Conservation (phyloP, 768 basidiomycete species). For the Lactarius indigo region DNA sequence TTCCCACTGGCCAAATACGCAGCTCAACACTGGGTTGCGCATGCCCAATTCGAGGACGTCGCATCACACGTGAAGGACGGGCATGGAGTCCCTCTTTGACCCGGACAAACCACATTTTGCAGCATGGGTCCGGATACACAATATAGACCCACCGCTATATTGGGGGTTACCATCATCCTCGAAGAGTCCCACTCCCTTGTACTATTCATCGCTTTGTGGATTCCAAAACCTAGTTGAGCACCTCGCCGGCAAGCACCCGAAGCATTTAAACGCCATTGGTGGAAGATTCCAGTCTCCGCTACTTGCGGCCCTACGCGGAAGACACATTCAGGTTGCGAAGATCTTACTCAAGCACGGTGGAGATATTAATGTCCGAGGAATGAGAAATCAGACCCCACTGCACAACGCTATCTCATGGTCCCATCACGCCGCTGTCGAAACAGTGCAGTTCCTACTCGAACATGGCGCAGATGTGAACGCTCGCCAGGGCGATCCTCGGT, state of each 20-base stretch:
- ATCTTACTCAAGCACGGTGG: not conserved
- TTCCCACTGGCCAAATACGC: slow-evolving; percentile 3
- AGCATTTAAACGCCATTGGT: not conserved
- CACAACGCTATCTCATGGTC: not conserved
- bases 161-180: too few species aligned
- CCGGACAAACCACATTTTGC: not conserved
- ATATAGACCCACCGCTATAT: not conserved
- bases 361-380: not conserved
- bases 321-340: not conserved
- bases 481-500: too few species aligned
- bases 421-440: too few species aligned
- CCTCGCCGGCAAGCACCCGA: not conserved
- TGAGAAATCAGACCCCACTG: not conserved
- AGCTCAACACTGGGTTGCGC: not conserved
- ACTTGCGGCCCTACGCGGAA: not conserved
- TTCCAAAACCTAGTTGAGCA: not conserved
- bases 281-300: not conserved
- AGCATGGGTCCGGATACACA: not conserved
- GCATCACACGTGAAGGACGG: not conserved
- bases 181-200: not conserved
- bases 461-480: too few species aligned
- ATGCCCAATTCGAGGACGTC: not conserved
- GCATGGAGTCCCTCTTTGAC: not conserved
- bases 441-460: too few species aligned
- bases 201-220: not conserved